phyloP scores from a whole-genome alignment of 163 green algal species.

The Trebouxia gelatinosa region DNA sequence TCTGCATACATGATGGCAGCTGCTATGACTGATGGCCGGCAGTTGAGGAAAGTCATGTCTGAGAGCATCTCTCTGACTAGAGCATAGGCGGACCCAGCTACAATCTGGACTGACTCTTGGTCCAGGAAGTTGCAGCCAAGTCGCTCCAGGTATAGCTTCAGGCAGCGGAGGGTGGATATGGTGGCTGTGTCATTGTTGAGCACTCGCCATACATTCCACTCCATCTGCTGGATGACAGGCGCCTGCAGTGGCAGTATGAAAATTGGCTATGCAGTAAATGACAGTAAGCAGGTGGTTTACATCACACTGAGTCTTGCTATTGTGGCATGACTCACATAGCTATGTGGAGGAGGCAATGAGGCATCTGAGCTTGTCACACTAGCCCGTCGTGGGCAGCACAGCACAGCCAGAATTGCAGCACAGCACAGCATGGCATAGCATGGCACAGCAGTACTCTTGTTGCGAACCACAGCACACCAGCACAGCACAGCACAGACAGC shows the following conservation, averaged over 20 bases:
- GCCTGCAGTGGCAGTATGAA: conserved; percentile 5
- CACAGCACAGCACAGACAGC: too few species aligned
- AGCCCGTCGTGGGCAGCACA: too few species aligned
- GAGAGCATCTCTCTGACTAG: conserved; percentile 43
- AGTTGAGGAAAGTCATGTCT: conserved; percentile 72
- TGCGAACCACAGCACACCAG: too few species aligned
- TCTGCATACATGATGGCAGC: conserved; percentile 67
- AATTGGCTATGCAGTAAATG: background rate
- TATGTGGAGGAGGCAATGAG: too few species aligned
- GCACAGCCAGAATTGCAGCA: too few species aligned
- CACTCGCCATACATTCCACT: conserved; percentile 40
- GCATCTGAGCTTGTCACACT: too few species aligned
- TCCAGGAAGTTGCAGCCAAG: conserved; percentile 47
- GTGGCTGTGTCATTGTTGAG: conserved; percentile 47
- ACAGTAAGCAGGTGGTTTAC: background rate
- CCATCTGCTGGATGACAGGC: conserved; percentile 33
- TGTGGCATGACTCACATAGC: background rate
- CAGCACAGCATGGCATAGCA: too few species aligned
- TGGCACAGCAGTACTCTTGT: too few species aligned
- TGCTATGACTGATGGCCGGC: conserved; percentile 66
- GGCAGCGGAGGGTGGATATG: conserved; percentile 46
- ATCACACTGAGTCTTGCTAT: background rate
- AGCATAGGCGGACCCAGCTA: conserved; percentile 31
- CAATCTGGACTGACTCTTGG: background rate
- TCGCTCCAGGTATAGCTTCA: conserved; percentile 57